A percentile compares a stretch with the other conserved stretches of the same genome.
These are phyloP conservation scores for Didymosphaeria variabile DNA, from an alignment of 2,329 filamentous ascomycete genomes.

Conservation along the genomic window DNA sequence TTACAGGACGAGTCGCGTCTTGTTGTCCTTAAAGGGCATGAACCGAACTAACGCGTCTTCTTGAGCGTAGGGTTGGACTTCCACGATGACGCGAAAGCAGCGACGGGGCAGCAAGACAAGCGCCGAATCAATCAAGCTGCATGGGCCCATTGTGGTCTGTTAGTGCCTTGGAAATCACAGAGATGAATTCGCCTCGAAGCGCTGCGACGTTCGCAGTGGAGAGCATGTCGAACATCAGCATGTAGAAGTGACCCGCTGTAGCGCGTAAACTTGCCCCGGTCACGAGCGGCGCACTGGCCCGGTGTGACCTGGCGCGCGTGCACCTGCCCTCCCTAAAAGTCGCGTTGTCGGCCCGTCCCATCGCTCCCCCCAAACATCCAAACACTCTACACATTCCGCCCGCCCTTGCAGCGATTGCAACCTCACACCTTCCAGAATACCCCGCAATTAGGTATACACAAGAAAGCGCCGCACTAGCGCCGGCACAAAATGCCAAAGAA, in stretches of 20 bases:
- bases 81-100: too few relatives aligned
- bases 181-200: too few relatives aligned
- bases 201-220: too few relatives aligned
- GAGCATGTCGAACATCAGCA: too few relatives aligned
- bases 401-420: conserved; percentile 8
- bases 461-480: neutral
- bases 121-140: too few relatives aligned
- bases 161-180: too few relatives aligned
- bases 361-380: conserved; percentile 1
- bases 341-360: conserved; percentile 5
- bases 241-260: too few relatives aligned
- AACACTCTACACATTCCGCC: conserved; percentile 2
- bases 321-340: neutral
- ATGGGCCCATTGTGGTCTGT: too few relatives aligned
- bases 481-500: conserved; percentile 9
- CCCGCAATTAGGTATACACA: neutral
- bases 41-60: too few relatives aligned
- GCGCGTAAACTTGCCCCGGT: neutral
- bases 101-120: too few relatives aligned
- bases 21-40: neutral
- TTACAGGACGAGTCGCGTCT: conserved; percentile 20
- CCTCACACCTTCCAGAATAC: neutral
- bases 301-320: neutral
- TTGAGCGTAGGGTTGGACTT: too few relatives aligned
- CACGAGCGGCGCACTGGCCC: too few relatives aligned